Evolutionary conservation across 2,329 filamentous ascomycete genomes (phyloP).

Genomic region (Dactylella cylindrospora): DNA sequence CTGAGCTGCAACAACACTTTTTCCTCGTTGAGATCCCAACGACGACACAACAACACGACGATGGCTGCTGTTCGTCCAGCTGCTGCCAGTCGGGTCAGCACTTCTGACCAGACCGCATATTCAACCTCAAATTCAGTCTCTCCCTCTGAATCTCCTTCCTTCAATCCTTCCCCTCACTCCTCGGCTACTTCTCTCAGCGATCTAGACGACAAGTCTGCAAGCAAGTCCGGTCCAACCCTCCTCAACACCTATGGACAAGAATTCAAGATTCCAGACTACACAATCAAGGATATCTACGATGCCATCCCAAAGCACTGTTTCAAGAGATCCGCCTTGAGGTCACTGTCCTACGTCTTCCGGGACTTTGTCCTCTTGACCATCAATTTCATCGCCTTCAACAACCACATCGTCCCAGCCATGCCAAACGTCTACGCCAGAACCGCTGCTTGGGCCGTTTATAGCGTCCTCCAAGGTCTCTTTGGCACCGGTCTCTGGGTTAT

Average conservation of each 20-base stretch:
- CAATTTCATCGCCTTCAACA: conserved; percentile 87
- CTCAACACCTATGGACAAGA: conserved; percentile 92
- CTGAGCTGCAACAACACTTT: conserved; percentile 25
- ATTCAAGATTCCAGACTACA: conserved; percentile 91
- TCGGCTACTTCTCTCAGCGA: conserved; percentile 94
- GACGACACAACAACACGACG: conserved; percentile 1
- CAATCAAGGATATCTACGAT: conserved; percentile 94
- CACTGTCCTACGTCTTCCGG: conserved; percentile 79
- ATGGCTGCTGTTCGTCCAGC: conserved; percentile 31
- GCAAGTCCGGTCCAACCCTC: conserved; percentile 57
- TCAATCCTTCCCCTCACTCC: conserved; percentile 55
- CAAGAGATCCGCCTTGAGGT: conserved; percentile 74
- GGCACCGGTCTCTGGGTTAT: conserved; percentile 94
- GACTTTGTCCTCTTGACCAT: conserved; percentile 71
- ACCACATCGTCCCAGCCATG: conserved; percentile 73
- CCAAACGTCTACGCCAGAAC: conserved; percentile 45
- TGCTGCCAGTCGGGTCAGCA: conserved; percentile 46
- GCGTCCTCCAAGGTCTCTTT: conserved; percentile 85
- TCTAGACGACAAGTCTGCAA: conserved; percentile 62
- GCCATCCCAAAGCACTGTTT: conserved; percentile 98
- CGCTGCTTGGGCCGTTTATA: conserved; percentile 65
- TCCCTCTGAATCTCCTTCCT: conserved; percentile 61
- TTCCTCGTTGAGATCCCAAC: neutral
- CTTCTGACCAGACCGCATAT: conserved; percentile 58
- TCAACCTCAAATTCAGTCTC: conserved; percentile 60